Evolutionary conservation across 139 green algal species (phyloP).

Genomic region (Coelastrella sp.): DNA sequence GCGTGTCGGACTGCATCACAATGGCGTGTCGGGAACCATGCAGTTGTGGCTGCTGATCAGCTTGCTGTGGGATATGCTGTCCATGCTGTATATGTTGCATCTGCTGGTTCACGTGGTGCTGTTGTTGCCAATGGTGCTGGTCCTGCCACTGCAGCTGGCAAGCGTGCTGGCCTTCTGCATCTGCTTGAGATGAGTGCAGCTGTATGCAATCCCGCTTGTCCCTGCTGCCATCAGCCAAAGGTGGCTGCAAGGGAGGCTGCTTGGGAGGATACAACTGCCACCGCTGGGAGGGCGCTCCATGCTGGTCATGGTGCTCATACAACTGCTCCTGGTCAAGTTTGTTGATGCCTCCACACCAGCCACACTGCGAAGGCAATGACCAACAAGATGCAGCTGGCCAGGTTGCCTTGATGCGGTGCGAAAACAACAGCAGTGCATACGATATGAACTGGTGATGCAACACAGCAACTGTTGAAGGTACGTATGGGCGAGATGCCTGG

Average conservation of each 20-base stretch:
- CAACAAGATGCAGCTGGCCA: background rate
- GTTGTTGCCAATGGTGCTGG: background rate
- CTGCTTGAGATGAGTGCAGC: too few species aligned
- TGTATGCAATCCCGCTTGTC: too few species aligned
- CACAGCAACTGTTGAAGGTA: too few species aligned
- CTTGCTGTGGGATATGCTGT: background rate
- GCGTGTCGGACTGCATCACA: too few species aligned
- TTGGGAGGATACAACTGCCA: background rate
- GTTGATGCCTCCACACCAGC: constrained; percentile 46
- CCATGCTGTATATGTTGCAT: background rate
- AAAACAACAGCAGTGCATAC: too few species aligned
- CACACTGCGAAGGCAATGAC: constrained; percentile 13
- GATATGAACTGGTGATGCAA: too few species aligned
- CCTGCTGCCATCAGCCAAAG: background rate
- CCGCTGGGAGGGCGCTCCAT: background rate
- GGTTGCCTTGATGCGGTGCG: background rate
- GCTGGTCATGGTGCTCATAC: background rate
- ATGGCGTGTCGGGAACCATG: too few species aligned
- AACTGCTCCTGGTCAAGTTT: background rate
- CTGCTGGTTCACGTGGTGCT: background rate
- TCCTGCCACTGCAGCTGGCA: background rate
- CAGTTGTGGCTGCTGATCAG: constrained; percentile 9
- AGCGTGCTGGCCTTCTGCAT: too few species aligned
- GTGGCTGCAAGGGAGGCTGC: background rate
- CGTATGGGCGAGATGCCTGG: too few species aligned